These are phyloP conservation scores for Persicaria tinctoria DNA, from an alignment of 148 eudicot species.

Conservation along the genomic window DNA sequence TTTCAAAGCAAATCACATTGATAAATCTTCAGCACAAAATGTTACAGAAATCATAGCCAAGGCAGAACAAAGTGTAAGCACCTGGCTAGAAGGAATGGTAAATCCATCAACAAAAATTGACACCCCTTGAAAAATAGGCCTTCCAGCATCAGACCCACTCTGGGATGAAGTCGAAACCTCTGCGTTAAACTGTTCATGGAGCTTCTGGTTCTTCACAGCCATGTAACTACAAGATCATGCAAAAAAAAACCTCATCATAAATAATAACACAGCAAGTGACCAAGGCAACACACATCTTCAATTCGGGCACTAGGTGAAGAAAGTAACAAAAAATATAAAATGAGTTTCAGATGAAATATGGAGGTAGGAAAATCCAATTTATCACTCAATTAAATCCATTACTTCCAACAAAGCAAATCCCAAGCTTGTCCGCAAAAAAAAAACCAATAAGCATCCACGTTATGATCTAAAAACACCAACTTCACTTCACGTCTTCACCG, in stretches of 20 bases:
- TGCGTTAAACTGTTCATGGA: slow-evolving; percentile 77
- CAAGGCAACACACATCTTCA: not conserved
- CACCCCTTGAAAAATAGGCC: slow-evolving; percentile 68
- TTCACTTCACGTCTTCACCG: not conserved
- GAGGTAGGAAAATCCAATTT: not conserved
- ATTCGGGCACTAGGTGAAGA: not conserved
- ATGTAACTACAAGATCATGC: slow-evolving; percentile 56
- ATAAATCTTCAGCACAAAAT: not conserved
- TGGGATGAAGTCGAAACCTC: slow-evolving; percentile 72
- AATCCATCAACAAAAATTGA: slow-evolving; percentile 94
- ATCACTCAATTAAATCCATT: not conserved
- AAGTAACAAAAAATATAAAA: not conserved
- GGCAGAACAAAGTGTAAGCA: slow-evolving; percentile 14
- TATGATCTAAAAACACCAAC: not conserved
- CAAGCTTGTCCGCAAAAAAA: slow-evolving; percentile 5
- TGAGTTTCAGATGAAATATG: not conserved
- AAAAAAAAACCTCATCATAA: not conserved
- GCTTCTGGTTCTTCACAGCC: slow-evolving; percentile 82
- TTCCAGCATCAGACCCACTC: slow-evolving; percentile 36
- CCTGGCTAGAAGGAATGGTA: slow-evolving; percentile 91
- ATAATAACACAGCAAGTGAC: not conserved
- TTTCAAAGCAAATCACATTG: not conserved
- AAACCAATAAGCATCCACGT: not conserved
- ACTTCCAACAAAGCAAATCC: not conserved
- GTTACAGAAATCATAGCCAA: not conserved